A percentile compares a stretch with the other conserved stretches of the same genome.
phyloP scores from a whole-genome alignment of 495 filamentous ascomycete genomes.

The Tetracladium marchalianum region DNA sequence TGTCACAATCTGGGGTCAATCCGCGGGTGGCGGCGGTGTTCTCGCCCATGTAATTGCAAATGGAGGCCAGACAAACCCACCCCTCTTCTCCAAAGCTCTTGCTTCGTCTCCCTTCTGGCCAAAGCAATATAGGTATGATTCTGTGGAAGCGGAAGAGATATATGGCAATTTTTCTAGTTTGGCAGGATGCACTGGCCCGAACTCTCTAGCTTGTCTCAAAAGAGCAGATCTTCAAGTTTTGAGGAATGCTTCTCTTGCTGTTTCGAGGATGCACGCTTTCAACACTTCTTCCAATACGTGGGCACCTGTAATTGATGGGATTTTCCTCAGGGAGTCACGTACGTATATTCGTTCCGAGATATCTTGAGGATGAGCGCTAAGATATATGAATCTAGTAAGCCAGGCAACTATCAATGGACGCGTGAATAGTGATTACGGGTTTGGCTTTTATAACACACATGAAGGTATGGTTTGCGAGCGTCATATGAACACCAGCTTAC shows the following conservation, averaged over 20 bases:
- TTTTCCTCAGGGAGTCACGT: slow-evolving; percentile 33
- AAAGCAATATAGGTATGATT: slow-evolving; percentile 33
- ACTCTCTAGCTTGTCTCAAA: slow-evolving; percentile 60
- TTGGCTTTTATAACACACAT: slow-evolving; percentile 48
- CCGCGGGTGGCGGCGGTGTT: slow-evolving; percentile 56
- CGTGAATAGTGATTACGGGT: slow-evolving; percentile 37
- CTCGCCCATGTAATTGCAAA: slow-evolving; percentile 56
- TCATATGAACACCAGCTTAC: neutral
- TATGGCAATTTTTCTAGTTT: slow-evolving; percentile 50
- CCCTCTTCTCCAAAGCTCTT: slow-evolving; percentile 40
- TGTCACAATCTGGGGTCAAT: slow-evolving; percentile 66
- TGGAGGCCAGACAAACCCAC: slow-evolving; percentile 24
- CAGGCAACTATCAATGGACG: slow-evolving; percentile 26
- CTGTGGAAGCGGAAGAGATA: slow-evolving; percentile 48
- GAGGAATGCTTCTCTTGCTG: slow-evolving; percentile 39
- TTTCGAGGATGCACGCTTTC: slow-evolving; percentile 34
- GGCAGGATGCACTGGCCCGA: slow-evolving; percentile 46
- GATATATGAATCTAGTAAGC: slow-evolving; percentile 18
- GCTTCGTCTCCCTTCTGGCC: slow-evolving; percentile 53
- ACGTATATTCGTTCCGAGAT: no score
- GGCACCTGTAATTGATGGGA: slow-evolving; percentile 50
- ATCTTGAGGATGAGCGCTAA: no score
- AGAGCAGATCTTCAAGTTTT: slow-evolving; percentile 45
- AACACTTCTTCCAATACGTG: slow-evolving; percentile 44
- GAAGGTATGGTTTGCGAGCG: slow-evolving; percentile 28